These are phyloP conservation scores for Alternaria sp. DNA, from an alignment of 2,329 filamentous ascomycete species.

Conservation along the genomic window DNA sequence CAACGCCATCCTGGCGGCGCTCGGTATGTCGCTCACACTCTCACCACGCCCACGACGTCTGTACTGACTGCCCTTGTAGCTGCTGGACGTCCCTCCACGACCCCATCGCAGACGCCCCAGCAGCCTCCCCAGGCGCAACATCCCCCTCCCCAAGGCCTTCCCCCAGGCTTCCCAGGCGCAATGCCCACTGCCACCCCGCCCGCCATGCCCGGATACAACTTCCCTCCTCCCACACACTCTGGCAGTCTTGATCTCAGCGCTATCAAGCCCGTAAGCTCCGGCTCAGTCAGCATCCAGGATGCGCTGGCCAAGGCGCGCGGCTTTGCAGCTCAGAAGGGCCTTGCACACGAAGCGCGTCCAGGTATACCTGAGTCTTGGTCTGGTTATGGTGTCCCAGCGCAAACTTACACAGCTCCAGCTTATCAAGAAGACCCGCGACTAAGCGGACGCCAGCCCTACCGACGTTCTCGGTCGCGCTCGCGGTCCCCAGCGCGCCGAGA, in stretches of 20 bases:
- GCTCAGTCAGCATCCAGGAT: slow-evolving; percentile 82
- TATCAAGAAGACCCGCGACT: slow-evolving; percentile 57
- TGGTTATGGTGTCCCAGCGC: slow-evolving; percentile 31
- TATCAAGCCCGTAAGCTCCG: slow-evolving; percentile 79
- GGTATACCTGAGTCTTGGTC: slow-evolving; percentile 55
- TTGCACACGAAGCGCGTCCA: slow-evolving; percentile 58
- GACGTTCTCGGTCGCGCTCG: slow-evolving; percentile 75
- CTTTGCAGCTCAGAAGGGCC: slow-evolving; percentile 79
- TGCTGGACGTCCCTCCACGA: slow-evolving; percentile 53
- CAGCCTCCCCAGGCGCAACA: slow-evolving; percentile 50
- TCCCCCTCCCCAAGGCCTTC: slow-evolving; percentile 51
- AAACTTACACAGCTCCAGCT: slow-evolving; percentile 43
- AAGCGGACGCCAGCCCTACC: slow-evolving; percentile 61
- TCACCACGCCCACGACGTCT: neutral
- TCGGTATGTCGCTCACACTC: slow-evolving; percentile 35
- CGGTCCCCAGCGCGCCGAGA: slow-evolving; percentile 66
- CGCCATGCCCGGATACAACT: slow-evolving; percentile 52
- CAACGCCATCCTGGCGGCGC: slow-evolving; percentile 47
- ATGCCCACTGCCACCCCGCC: slow-evolving; percentile 52
- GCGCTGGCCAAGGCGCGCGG: slow-evolving; percentile 84
- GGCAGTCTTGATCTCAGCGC: slow-evolving; percentile 81
- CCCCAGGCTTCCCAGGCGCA: slow-evolving; percentile 53
- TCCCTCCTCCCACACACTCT: slow-evolving; percentile 73
- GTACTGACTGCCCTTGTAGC: slow-evolving; percentile 44
- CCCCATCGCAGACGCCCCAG: slow-evolving; percentile 55